Evolutionary conservation across 1,284 basidiomycete genomes (phyloP).

Genomic region (Cutaneotrichosporon cavernicola): DNA sequence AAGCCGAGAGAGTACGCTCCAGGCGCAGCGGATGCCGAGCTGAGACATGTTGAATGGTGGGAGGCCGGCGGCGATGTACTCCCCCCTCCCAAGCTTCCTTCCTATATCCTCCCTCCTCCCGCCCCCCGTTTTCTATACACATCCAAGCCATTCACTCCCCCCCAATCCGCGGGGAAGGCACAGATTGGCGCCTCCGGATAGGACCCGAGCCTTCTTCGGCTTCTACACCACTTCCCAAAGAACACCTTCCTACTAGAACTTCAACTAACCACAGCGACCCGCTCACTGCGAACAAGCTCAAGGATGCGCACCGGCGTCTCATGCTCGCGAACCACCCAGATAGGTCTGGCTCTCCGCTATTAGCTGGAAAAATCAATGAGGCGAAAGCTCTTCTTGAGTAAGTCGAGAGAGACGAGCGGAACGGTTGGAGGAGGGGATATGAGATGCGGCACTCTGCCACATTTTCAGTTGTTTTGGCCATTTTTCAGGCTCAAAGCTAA

Average conservation of each 20-base stretch:
- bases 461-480: background rate
- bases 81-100: too few species aligned
- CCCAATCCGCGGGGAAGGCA: too few species aligned
- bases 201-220: background rate
- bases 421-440: background rate
- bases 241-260: background rate
- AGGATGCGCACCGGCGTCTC: constrained; percentile 86
- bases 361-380: constrained; percentile 98
- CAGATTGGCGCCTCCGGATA: background rate
- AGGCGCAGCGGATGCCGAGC: too few species aligned
- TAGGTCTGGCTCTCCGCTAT: constrained; percentile 89
- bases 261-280: constrained; percentile 63
- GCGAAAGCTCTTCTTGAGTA: constrained; percentile 77
- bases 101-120: too few species aligned
- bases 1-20: too few species aligned
- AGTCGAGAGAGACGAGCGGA: constrained; percentile 24
- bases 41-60: too few species aligned
- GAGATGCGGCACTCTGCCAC: background rate
- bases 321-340: constrained; percentile 79
- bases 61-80: too few species aligned
- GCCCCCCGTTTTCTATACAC: too few species aligned
- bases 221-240: too few species aligned
- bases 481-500: background rate
- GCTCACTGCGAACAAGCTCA: constrained; percentile 67
- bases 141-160: background rate